Percentiles rank a stretch among this genome's conserved stretches.
These are phyloP conservation scores for Colletotrichum scovillei DNA, from an alignment of 2,329 filamentous ascomycete genomes.

Conservation along the genomic window DNA sequence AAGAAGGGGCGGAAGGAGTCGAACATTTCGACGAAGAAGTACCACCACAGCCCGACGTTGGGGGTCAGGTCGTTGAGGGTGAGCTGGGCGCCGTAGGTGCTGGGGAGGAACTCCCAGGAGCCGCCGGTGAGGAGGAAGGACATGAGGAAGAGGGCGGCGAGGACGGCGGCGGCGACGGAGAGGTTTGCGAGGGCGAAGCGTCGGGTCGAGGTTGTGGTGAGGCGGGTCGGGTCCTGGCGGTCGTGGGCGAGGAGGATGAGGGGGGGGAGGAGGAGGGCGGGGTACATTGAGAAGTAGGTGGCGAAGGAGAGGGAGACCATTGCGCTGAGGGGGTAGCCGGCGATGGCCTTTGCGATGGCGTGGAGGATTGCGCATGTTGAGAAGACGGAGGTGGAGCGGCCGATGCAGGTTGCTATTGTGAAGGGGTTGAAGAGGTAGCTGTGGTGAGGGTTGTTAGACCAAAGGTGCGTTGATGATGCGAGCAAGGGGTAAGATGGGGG, in stretches of 20 bases:
- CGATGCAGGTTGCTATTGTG: constrained; percentile 90
- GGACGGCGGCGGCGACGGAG: constrained; percentile 61
- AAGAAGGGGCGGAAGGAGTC: constrained; percentile 98
- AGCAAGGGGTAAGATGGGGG: neutral
- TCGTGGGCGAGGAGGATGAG: constrained; percentile 85
- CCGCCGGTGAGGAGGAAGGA: constrained; percentile 79
- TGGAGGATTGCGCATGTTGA: constrained; percentile 89
- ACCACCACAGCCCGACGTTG: constrained; percentile 98
- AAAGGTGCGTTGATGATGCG: constrained; percentile 67
- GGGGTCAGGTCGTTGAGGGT: constrained; percentile 92
- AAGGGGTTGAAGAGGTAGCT: constrained; percentile 97
- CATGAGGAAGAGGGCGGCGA: constrained; percentile 73
- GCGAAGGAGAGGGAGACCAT: constrained; percentile 89
- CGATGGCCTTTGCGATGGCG: constrained; percentile 83
- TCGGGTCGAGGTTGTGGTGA: constrained; percentile 45
- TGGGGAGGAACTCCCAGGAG: constrained; percentile 88
- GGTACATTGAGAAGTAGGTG: constrained; percentile 92
- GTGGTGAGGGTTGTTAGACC: constrained; percentile 68
- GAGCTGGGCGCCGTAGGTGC: constrained; percentile 93
- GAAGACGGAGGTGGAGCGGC: constrained; percentile 88
- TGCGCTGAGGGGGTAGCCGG: constrained; percentile 77
- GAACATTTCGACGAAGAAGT: constrained; percentile 99
- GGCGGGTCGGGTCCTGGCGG: constrained; percentile 56
- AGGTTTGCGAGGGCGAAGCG: constrained; percentile 68
- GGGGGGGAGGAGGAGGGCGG: constrained; percentile 85